Base-by-base conservation (phyloP, 345 rosid genomes). In the Citrus medica region DNA sequence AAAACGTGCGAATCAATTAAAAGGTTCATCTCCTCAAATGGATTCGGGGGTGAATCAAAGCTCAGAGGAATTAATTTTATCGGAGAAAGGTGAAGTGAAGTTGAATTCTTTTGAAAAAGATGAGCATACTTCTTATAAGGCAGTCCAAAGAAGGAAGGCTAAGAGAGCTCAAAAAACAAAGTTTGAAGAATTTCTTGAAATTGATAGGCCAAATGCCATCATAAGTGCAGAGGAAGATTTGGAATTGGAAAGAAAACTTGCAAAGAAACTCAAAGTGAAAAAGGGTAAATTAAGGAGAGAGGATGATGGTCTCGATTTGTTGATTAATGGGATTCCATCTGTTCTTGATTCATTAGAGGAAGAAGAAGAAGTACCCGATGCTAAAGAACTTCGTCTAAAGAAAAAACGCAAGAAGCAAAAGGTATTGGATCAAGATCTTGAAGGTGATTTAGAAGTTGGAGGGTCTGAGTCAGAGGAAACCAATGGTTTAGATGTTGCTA, bases 201-300 rank as follows among this genome's bases (percentile, higher is more conserved):
- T 90, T 85, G 95, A 91, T 71, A 78, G 78, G 79, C 81, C 75
- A 48, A 77, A 73, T 40, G 65, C 51, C 38, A 75, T 24, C 60
- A 59, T 65, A 51, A 77, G 80, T 78, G 85, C 80, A 2, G 83
- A 89, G 14, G 84, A 89, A 71, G 99, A 96, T 89, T 53, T 85
- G 82, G 83, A 79, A 76, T 48, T 92, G 80, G 99, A 96, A 83
- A 94, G 83, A 82, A 91, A 83, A 79, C 95, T 96, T 51, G 97
- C 95, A 10, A 94, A 90, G 93, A 94, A 88, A 83, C 95, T 96
- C 74, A 94, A 89, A 84, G 90, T 89, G 67, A 96, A 96, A 76
- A 83, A 75, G 35, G 93, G 97, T 24, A 88, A 87, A 77, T 78
- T 94, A 81, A 82, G 90, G 80, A 94, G 92, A 33, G 67, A 73